phyloP scores from a whole-genome alignment of 2,329 filamentous ascomycete genomes.

The Biscogniauxia mediterranea region DNA sequence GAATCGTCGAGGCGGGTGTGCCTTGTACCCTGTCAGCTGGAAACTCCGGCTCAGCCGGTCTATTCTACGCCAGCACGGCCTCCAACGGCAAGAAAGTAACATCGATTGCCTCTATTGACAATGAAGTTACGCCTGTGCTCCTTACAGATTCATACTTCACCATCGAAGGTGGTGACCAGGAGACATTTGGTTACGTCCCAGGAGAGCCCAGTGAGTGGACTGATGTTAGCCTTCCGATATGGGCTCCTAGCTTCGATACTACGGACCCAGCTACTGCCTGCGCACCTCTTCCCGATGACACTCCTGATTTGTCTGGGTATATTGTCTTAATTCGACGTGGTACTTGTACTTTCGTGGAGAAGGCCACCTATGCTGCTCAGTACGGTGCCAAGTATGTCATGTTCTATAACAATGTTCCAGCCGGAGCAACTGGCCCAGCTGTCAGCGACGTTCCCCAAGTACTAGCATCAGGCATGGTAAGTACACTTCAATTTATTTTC shows the following conservation, averaged over 20 bases:
- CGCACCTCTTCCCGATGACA: slow-evolving; percentile 47
- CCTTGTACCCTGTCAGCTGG: slow-evolving; percentile 53
- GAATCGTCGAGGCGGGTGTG: slow-evolving; percentile 53
- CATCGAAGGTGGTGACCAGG: slow-evolving; percentile 34
- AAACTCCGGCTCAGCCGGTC: slow-evolving; percentile 45
- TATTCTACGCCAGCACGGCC: slow-evolving; percentile 50
- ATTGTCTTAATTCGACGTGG: slow-evolving; percentile 62
- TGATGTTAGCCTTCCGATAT: slow-evolving; percentile 48
- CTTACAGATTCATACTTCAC: slow-evolving; percentile 42
- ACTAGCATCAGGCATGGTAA: slow-evolving; percentile 28
- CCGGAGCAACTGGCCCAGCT: slow-evolving; percentile 36
- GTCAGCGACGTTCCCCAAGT: slow-evolving; percentile 19
- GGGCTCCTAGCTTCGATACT: slow-evolving; percentile 49
- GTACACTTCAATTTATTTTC: background rate
- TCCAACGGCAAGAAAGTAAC: slow-evolving; percentile 47
- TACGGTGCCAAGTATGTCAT: slow-evolving; percentile 60
- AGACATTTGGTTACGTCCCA: slow-evolving; percentile 43
- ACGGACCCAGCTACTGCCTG: slow-evolving; percentile 51
- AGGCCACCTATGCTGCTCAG: slow-evolving; percentile 51
- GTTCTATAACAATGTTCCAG: slow-evolving; percentile 56
- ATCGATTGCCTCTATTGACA: slow-evolving; percentile 51
- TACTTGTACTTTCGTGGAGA: slow-evolving; percentile 53
- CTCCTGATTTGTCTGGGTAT: slow-evolving; percentile 54
- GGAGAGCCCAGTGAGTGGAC: slow-evolving; percentile 43
- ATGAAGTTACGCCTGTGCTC: slow-evolving; percentile 41